phyloP scores from a whole-genome alignment of 2,329 filamentous ascomycete genomes.

The Triangularia setosa region DNA sequence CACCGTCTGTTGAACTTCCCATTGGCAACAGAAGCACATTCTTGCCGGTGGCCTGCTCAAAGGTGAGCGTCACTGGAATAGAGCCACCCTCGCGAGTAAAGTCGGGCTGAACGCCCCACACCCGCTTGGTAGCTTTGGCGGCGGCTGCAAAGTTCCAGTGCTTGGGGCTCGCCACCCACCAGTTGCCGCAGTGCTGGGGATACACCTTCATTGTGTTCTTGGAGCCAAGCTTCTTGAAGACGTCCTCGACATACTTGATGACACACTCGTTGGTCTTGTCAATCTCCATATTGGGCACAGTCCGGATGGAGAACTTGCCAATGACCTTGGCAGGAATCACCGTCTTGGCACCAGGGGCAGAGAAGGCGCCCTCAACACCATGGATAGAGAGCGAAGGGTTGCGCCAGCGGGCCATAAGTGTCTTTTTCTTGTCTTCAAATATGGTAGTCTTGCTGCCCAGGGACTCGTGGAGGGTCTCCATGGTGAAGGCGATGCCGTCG shows the following conservation, averaged over 20 bases:
- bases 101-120: slow-evolving; percentile 91
- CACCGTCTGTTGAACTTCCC: slow-evolving; percentile 94
- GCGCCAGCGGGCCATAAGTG: slow-evolving; percentile 94
- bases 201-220: slow-evolving; percentile 87
- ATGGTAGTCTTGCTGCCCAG: slow-evolving; percentile 86
- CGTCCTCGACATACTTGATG: slow-evolving; percentile 75
- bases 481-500: slow-evolving; percentile 85
- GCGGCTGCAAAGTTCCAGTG: slow-evolving; percentile 99
- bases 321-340: slow-evolving; percentile 97
- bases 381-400: slow-evolving; percentile 92
- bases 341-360: slow-evolving; percentile 89
- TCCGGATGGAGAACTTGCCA: slow-evolving; percentile 97
- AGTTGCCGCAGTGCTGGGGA: slow-evolving; percentile 89
- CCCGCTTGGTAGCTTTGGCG: slow-evolving; percentile 90
- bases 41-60: slow-evolving; percentile 96
- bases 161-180: slow-evolving; percentile 97
- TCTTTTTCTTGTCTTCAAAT: slow-evolving; percentile 81
- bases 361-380: slow-evolving; percentile 93
- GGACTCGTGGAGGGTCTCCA: slow-evolving; percentile 91
- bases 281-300: slow-evolving; percentile 95
- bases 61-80: slow-evolving; percentile 94
- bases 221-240: slow-evolving; percentile 80
- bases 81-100: slow-evolving; percentile 95
- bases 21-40: slow-evolving; percentile 94
- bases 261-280: slow-evolving; percentile 83